phyloP scores from a whole-genome alignment of 2,329 filamentous ascomycete species.

The Beauveria australis region DNA sequence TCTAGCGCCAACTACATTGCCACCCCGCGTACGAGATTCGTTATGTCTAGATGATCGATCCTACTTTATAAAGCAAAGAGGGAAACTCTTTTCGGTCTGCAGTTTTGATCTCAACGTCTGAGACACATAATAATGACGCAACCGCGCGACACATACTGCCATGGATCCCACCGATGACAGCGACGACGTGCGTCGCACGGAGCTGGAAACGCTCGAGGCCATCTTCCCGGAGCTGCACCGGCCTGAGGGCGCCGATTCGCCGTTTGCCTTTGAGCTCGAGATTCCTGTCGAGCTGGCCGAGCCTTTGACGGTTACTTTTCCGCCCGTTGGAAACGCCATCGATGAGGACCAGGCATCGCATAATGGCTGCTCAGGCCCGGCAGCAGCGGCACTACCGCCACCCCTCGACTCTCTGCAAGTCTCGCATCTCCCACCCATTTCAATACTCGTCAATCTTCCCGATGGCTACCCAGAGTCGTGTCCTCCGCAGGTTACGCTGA shows the following conservation, averaged over 20 bases:
- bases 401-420: conserved; percentile 40
- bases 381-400: conserved; percentile 12
- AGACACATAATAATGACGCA: conserved; percentile 4
- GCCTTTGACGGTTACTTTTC: conserved; percentile 50
- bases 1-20: not conserved
- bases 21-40: not conserved
- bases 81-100: no score
- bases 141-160: not conserved
- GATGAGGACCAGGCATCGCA: conserved; percentile 8
- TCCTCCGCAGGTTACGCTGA: conserved; percentile 43
- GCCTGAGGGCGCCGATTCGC: conserved; percentile 29
- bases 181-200: conserved; percentile 9
- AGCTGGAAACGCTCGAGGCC: conserved; percentile 25
- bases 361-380: not conserved
- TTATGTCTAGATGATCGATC: not conserved
- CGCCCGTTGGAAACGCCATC: conserved; percentile 27
- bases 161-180: conserved; percentile 10
- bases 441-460: conserved; percentile 46
- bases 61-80: not conserved
- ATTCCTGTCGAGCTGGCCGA: conserved; percentile 47
- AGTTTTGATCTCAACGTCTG: no score
- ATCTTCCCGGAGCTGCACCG: conserved; percentile 59
- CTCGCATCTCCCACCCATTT: conserved; percentile 50
- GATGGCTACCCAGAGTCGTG: conserved; percentile 46
- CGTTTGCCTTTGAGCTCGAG: conserved; percentile 46